Percentiles rank a stretch among this genome's conserved stretches.
Evolutionary conservation across 169 alveolate genomes (phyloP).

Genomic region (Plasmodium sp.): DNA sequence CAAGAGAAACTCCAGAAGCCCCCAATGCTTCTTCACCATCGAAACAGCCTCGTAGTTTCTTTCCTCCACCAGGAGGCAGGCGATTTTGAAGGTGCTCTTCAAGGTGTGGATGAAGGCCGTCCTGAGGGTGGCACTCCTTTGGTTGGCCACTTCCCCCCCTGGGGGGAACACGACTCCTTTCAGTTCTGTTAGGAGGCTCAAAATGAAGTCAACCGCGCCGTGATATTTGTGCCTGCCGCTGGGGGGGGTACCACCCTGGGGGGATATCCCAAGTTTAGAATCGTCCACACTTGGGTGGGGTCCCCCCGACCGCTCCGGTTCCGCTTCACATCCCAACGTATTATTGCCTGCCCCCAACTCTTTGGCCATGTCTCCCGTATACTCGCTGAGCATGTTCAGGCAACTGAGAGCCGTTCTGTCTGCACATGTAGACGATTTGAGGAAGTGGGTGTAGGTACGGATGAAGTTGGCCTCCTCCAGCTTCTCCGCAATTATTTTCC

Average conservation of each 20-base stretch:
- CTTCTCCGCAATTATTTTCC: conserved; percentile 3
- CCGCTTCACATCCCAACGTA: not conserved
- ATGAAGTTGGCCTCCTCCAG: conserved; percentile 14
- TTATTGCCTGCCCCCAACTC: not conserved
- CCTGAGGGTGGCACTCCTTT: not conserved
- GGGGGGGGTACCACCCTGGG: not conserved
- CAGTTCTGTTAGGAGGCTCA: not conserved
- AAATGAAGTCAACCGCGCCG: not conserved
- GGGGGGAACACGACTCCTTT: not conserved
- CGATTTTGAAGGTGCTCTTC: not conserved
- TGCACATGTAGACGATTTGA: not conserved
- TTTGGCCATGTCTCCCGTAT: not conserved
- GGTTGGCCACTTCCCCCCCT: not conserved
- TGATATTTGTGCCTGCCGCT: not conserved
- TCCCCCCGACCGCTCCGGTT: not conserved
- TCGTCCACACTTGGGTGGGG: not conserved
- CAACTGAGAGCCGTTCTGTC: not conserved
- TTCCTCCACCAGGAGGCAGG: not conserved
- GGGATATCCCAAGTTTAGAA: not conserved
- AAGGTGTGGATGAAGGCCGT: not conserved
- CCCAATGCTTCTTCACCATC: not conserved
- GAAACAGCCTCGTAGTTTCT: not conserved
- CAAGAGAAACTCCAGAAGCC: not conserved
- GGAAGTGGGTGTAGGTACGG: not conserved
- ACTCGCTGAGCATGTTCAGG: not conserved